Evolutionary conservation across 2,329 filamentous ascomycete genomes (phyloP).

Genomic region (Monosporascus sp.): DNA sequence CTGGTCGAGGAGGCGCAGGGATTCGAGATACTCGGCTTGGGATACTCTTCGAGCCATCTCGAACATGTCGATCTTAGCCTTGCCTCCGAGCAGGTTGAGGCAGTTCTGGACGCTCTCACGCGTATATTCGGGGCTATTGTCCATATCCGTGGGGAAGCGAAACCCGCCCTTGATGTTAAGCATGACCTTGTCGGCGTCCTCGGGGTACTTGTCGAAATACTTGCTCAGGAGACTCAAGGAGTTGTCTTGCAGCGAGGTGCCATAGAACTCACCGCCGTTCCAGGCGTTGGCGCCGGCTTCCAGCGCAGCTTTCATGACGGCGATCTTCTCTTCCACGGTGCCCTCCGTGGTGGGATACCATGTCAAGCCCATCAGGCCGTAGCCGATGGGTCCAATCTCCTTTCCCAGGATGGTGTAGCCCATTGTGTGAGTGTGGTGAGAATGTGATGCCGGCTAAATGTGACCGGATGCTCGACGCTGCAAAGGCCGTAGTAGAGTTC

Average conservation of each 20-base stretch:
- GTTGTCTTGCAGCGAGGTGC: conserved; percentile 36
- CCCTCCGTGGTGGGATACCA: conserved; percentile 35
- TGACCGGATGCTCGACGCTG: too few species aligned
- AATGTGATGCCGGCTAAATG: too few species aligned
- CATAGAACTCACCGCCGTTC: conserved; percentile 50
- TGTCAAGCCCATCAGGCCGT: conserved; percentile 36
- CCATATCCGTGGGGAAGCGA: conserved; percentile 15
- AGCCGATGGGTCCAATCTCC: conserved; percentile 12
- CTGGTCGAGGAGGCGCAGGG: conserved; percentile 21
- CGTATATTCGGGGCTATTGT: conserved; percentile 35
- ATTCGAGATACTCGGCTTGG: conserved; percentile 25
- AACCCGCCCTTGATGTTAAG: conserved; percentile 49
- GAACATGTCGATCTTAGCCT: conserved; percentile 44
- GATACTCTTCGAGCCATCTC: conserved; percentile 40
- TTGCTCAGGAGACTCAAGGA: conserved; percentile 43
- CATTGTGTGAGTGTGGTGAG: conserved; percentile 3
- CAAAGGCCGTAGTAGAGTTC: too few species aligned
- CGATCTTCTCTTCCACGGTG: conserved; percentile 30
- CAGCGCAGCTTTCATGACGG: conserved; percentile 39
- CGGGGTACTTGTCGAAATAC: conserved; percentile 48
- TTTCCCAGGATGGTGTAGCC: conserved; percentile 10
- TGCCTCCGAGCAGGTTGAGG: conserved; percentile 30
- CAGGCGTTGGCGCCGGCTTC: conserved; percentile 29
- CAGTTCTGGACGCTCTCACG: conserved; percentile 44
- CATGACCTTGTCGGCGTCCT: conserved; percentile 45